phyloP scores from a whole-genome alignment of 768 basidiomycete species.

The Austroboletus eburneus region DNA sequence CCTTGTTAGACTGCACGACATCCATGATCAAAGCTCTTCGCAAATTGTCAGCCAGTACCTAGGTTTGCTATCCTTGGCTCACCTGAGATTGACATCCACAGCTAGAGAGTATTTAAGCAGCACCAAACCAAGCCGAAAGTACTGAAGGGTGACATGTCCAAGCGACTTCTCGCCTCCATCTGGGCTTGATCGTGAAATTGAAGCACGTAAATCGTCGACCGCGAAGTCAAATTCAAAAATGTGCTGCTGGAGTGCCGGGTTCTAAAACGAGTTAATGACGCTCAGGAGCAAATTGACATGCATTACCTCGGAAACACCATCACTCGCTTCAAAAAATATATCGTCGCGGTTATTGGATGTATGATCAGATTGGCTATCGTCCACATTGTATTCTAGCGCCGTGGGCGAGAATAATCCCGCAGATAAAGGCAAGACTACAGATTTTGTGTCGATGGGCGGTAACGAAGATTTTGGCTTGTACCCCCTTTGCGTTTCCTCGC shows the following conservation, averaged over 20 bases:
- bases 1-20: conserved; percentile 53
- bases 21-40: conserved; percentile 71
- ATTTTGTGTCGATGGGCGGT: conserved; percentile 21
- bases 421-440: conserved; percentile 47
- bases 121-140: conserved; percentile 71
- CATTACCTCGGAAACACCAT: conserved; percentile 53
- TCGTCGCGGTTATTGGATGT: conserved; percentile 44
- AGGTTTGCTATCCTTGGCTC: conserved; percentile 8
- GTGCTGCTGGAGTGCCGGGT: conserved; percentile 44
- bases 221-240: conserved; percentile 84
- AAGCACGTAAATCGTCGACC: conserved; percentile 77
- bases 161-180: conserved; percentile 67
- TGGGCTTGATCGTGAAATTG: conserved; percentile 64
- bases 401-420: conserved; percentile 49
- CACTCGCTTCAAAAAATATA: conserved; percentile 70
- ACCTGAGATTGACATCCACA: conserved; percentile 80
- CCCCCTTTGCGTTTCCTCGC: conserved; percentile 35
- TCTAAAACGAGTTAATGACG: conserved; percentile 16
- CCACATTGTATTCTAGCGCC: conserved; percentile 66
- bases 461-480: conserved; percentile 16
- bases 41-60: conserved; percentile 7
- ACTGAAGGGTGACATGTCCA: conserved; percentile 74
- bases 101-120: conserved; percentile 83
- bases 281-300: background rate
- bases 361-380: conserved; percentile 49